Evolutionary conservation across 257 asterid species (phyloP).

Genomic region (Anisodus tanguticus): DNA sequence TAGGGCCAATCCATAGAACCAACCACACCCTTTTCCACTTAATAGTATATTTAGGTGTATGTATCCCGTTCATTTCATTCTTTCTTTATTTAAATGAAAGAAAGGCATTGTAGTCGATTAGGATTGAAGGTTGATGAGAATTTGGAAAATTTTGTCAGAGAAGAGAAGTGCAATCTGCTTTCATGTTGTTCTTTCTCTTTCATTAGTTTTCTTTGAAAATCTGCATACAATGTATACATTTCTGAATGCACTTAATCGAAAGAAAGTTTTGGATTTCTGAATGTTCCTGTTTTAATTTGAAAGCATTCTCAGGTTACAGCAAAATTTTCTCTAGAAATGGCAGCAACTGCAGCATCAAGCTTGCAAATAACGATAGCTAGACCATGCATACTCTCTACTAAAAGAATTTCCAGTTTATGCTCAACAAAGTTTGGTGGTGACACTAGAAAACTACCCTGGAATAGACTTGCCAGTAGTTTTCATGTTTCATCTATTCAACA

Average conservation of each 20-base stretch:
- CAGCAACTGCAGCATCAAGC: slow-evolving; percentile 66
- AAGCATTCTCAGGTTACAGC: not conserved
- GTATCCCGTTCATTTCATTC: not conserved
- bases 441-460: slow-evolving; percentile 47
- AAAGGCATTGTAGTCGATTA: not conserved
- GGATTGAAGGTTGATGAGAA: not conserved
- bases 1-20: too few relatives aligned
- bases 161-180: not conserved
- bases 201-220: not conserved
- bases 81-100: too few relatives aligned
- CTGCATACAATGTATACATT: not conserved
- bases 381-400: slow-evolving; percentile 56
- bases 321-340: slow-evolving; percentile 48
- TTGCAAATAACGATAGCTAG: slow-evolving; percentile 59
- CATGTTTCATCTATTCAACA: slow-evolving; percentile 52
- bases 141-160: not conserved
- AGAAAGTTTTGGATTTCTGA: not conserved
- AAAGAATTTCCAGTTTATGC: slow-evolving; percentile 40
- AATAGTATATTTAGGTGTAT: not conserved
- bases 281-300: not conserved
- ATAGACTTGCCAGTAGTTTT: slow-evolving; percentile 58
- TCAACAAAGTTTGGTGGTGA: slow-evolving; percentile 40
- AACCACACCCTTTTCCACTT: too few relatives aligned
- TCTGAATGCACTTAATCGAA: not conserved
- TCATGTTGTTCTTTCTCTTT: not conserved